phyloP scores from a whole-genome alignment of 2,329 filamentous ascomycete genomes.

The Microdochium bolleyi region DNA sequence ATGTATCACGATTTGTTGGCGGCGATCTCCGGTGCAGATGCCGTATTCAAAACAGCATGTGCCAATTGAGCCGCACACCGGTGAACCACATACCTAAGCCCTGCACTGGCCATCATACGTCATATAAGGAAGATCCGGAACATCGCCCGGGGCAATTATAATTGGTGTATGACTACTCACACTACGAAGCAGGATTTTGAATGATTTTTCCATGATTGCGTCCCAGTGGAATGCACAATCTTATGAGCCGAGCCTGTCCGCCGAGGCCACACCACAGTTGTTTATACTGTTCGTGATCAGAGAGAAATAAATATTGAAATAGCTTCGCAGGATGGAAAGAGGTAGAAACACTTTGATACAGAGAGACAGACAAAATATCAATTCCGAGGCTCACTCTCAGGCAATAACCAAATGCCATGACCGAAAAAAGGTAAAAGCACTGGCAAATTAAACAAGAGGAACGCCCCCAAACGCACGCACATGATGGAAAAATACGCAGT shows the following conservation, averaged over 20 bases:
- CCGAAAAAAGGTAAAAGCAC: background rate
- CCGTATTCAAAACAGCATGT: background rate
- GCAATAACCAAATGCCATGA: background rate
- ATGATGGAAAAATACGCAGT: background rate
- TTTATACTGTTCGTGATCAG: background rate
- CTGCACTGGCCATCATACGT: background rate
- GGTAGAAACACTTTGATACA: background rate
- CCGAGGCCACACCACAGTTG: background rate
- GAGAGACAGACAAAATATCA: background rate
- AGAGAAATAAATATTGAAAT: background rate
- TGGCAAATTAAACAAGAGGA: background rate
- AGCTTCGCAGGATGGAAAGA: background rate
- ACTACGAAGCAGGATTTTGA: background rate
- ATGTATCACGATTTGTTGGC: background rate
- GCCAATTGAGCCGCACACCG: background rate
- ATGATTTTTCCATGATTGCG: background rate
- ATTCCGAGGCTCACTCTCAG: background rate
- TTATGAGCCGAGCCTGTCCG: background rate
- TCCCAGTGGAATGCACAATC: background rate
- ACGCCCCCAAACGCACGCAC: background rate
- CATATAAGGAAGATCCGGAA: background rate
- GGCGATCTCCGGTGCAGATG: background rate
- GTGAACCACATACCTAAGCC: background rate
- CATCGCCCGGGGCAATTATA: background rate
- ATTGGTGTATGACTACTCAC: background rate